Evolutionary conservation across 2,329 filamentous ascomycete genomes (phyloP).

Genomic region (Colletotrichum spinosum): DNA sequence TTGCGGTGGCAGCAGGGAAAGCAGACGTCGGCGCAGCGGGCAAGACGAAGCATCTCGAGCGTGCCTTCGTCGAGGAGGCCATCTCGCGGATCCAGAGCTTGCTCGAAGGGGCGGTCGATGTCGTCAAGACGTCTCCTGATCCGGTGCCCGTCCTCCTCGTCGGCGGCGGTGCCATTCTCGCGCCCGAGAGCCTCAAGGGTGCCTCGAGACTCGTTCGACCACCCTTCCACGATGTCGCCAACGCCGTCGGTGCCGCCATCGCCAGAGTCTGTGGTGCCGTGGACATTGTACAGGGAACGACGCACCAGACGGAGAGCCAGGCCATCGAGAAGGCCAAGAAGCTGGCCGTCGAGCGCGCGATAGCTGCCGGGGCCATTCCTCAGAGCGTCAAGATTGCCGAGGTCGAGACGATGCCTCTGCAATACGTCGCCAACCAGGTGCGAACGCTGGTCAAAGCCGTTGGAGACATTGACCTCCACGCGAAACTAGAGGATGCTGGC

Average conservation of each 20-base stretch:
- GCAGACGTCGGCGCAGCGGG: constrained; percentile 56
- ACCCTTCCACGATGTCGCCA: constrained; percentile 69
- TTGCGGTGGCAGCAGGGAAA: constrained; percentile 58
- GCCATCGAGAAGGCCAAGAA: constrained; percentile 40
- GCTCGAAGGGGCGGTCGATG: constrained; percentile 42
- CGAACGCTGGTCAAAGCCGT: constrained; percentile 51
- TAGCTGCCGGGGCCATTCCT: constrained; percentile 37
- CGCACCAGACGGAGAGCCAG: constrained; percentile 38
- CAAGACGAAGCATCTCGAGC: constrained; percentile 41
- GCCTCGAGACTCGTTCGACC: constrained; percentile 68
- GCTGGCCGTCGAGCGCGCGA: constrained; percentile 37
- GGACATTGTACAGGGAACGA: constrained; percentile 46
- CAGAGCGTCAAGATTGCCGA: constrained; percentile 53
- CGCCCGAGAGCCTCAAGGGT: constrained; percentile 65
- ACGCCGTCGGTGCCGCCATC: constrained; percentile 74
- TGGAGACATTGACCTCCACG: constrained; percentile 55
- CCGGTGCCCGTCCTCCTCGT: constrained; percentile 60
- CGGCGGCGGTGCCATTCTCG: constrained; percentile 71
- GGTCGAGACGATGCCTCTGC: constrained; percentile 53
- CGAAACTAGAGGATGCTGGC: constrained; percentile 43
- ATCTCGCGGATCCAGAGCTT: constrained; percentile 35
- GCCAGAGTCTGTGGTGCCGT: constrained; percentile 68
- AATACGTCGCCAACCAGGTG: constrained; percentile 48
- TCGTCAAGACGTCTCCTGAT: constrained; percentile 43
- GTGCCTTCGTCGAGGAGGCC: constrained; percentile 43